Evolutionary conservation across 2,329 filamentous ascomycete species (phyloP).

Genomic region (Daldinia sp.): DNA sequence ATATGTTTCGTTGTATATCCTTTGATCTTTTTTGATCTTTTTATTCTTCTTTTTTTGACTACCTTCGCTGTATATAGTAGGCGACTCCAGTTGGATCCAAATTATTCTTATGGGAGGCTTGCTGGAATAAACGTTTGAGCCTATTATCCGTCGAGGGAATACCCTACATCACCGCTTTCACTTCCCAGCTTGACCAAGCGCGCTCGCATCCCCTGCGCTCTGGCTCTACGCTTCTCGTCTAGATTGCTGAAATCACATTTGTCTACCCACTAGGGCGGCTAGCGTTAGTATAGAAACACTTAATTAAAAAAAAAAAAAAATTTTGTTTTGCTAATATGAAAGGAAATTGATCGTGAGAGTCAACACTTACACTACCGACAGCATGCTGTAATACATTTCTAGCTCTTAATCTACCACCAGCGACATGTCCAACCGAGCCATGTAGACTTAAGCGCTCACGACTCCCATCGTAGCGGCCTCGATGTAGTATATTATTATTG

Average conservation of each 20-base stretch:
- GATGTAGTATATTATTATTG: constrained; percentile 86
- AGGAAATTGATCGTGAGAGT: background rate
- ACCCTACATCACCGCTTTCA: constrained; percentile 69
- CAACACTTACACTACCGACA: constrained; percentile 57
- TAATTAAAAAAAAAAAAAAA: background rate
- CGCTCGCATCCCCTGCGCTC: constrained; percentile 70
- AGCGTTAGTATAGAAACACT: constrained; percentile 8
- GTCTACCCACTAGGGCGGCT: constrained; percentile 61
- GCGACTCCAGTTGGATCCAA: constrained; percentile 8
- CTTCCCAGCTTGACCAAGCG: constrained; percentile 69
- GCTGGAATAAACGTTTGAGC: background rate
- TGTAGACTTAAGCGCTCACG: constrained; percentile 76
- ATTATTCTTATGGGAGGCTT: constrained; percentile 1
- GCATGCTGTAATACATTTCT: constrained; percentile 81
- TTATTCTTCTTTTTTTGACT: constrained; percentile 28
- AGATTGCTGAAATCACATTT: constrained; percentile 63
- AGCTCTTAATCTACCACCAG: constrained; percentile 64
- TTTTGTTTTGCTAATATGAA: background rate
- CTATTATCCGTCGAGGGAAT: constrained; percentile 63
- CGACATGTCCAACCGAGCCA: constrained; percentile 71
- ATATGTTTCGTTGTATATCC: constrained; percentile 32
- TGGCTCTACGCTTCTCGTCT: constrained; percentile 52
- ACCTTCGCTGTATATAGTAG: constrained; percentile 35
- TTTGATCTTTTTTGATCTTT: too few relatives aligned
- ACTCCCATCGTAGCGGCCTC: constrained; percentile 68